These are phyloP conservation scores for Phaeosphaeria sp. DNA, from an alignment of 2,329 filamentous ascomycete species.

Conservation along the genomic window DNA sequence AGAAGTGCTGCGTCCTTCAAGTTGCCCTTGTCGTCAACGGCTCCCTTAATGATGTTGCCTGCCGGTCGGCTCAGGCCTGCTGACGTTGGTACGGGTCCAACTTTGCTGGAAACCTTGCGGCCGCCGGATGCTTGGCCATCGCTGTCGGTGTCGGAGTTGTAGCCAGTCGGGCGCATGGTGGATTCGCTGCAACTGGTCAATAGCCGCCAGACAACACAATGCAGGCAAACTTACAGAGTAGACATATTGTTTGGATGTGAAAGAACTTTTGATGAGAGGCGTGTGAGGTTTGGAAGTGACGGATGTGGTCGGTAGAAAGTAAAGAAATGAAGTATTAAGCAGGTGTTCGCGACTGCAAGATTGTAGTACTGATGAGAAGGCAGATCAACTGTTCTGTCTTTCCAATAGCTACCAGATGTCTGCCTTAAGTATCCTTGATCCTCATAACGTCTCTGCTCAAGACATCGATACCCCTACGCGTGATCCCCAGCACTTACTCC, in stretches of 20 bases:
- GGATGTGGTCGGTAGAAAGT: background rate
- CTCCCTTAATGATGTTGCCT: conserved; percentile 60
- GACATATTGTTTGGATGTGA: conserved; percentile 28
- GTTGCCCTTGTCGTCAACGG: conserved; percentile 64
- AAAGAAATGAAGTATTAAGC: background rate
- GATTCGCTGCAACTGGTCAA: conserved; percentile 29
- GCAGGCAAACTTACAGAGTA: conserved; percentile 29
- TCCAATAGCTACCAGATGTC: conserved; percentile 11
- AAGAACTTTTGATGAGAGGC: conserved; percentile 3
- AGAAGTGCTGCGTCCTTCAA: conserved; percentile 64
- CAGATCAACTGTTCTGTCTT: conserved; percentile 35
- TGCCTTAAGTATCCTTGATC: conserved; percentile 22
- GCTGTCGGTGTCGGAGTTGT: conserved; percentile 47
- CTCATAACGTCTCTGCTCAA: background rate
- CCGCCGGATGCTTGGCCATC: conserved; percentile 50
- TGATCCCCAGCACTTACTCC: background rate
- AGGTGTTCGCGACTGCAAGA: background rate
- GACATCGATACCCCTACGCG: background rate
- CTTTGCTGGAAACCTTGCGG: conserved; percentile 41
- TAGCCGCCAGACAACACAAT: background rate
- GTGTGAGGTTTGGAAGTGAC: background rate
- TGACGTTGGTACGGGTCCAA: conserved; percentile 46
- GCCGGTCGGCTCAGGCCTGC: conserved; percentile 49
- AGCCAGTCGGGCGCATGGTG: conserved; percentile 36
- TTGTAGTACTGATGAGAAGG: conserved; percentile 16